Base-by-base conservation (phyloP, 2,329 filamentous ascomycete genomes). In the Clonostachys solani region DNA sequence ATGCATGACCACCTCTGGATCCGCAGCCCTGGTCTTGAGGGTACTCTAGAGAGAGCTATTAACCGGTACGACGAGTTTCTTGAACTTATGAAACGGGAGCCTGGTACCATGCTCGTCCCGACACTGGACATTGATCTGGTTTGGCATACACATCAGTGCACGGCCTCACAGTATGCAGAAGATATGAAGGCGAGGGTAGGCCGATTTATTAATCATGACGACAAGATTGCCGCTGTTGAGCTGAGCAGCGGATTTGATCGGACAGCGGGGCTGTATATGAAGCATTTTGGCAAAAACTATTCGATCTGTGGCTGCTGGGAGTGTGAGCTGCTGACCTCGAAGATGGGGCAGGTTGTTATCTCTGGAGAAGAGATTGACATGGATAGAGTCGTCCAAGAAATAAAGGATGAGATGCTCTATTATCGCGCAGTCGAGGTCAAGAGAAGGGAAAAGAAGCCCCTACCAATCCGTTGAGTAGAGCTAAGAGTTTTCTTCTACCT, bases 61-160 rank as follows among this genome's bases (percentile, higher is more conserved):
- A 51, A 54, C 4, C 64, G 72, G 3, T 75, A 75, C 49, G 49
- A 50, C 13, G 59, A 62, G 33, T 72, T 72, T 47, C 53, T 71
- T 36, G 52, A 53, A 10, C 58, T 73, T 4, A 51, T 71, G 37
- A 56, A 53, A 33, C 47, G 53, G 1, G 54, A 65, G 45, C 56
- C 57, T 6, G 47, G 47, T 6, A 57, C 23, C 10, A 62, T 60
- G 13, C 49, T 68, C 5, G 68, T 72, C 3, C 70, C 70, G 0
- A 71, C 68, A 0, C 51, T 69, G 6, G 68, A 72, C 48, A 64
- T 73, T 16, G 69, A 73, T 48, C 54, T 73, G 1, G 61, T 61
- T 1, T 73, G 70, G 70, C 67, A 72, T 43, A 73, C 70, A 0
- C 67, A 73, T 43, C 69, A 71, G 46, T 63, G 62, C 44, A 60